Base-by-base conservation (phyloP, 805 yeast genomes). In the Debaryomyces castellii region DNA sequence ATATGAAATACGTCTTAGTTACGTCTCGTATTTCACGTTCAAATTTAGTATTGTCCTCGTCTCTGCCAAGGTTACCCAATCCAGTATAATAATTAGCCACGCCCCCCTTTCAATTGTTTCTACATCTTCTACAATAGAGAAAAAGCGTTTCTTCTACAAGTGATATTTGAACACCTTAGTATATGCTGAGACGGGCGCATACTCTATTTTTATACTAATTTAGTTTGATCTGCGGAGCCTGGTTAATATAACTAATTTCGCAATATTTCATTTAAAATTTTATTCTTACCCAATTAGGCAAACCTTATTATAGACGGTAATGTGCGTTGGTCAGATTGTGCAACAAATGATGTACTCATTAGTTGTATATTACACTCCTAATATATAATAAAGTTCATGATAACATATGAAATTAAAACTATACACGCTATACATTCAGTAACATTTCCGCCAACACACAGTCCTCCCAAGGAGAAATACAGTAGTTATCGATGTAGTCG, bases 401-500 rank as follows among this genome's bases (percentile, higher is more conserved):
- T 30, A 30, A 14, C 20, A 30, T 30, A 30, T 14, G 16, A 30
- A 30, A 16, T 16, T 17, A 30, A 3, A 30, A 30, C 20, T 16
- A 30, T 30, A 30, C 34, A 30, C 20, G 16, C 33, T 30, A 8
- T 9, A 25, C 34, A 30, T 16, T 14, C 17, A 14, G 14, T 2
- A 14, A 7, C 4, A 3, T 14, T 30, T 6, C 4, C 11, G 11
- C 12, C 12, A 6, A 7, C 28, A 6, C 7, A 10, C 11, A 25
- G 5, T 30, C 16, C 20, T 30, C 34, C 16, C 34, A 8, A 30
- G 34, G 34, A 17, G 34, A 30, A 30, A 30, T 30, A 14, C 16
- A 18, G 34, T 30, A 20, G 23, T 14, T 21, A 11, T 45, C 45
- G 49, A 45, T 45, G 49, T 45, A 45, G 49, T 44, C 23, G 20